A percentile compares a stretch with the other conserved stretches of the same genome.
Evolutionary conservation across 2,329 filamentous ascomycete species (phyloP).

Genomic region (Orbilia oligospora): DNA sequence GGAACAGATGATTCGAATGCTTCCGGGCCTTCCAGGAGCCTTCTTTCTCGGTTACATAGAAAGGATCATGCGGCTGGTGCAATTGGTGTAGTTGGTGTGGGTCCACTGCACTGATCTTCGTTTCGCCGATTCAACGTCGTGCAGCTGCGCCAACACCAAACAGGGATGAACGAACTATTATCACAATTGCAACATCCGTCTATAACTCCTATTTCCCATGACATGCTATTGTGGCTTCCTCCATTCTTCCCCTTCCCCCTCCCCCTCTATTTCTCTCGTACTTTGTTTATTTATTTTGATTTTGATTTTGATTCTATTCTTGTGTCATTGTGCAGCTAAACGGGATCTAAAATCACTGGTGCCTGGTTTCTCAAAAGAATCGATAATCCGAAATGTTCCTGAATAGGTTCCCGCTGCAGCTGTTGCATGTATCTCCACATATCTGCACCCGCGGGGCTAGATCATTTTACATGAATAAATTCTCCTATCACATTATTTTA

Average conservation of each 20-base stretch:
- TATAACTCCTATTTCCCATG: conserved; percentile 8
- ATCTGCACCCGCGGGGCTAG: conserved; percentile 5
- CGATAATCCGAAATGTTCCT: conserved; percentile 34
- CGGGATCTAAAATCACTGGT: conserved; percentile 7
- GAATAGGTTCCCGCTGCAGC: conserved; percentile 14
- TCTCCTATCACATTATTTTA: background rate
- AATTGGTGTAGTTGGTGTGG: no score
- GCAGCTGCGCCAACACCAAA: conserved; percentile 50
- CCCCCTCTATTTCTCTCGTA: background rate
- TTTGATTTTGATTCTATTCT: conserved; percentile 9
- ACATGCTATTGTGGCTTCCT: conserved; percentile 28
- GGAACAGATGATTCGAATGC: conserved; percentile 14
- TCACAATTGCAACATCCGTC: conserved; percentile 27
- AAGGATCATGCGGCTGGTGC: conserved; percentile 15
- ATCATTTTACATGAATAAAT: background rate
- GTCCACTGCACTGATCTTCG: conserved; percentile 43
- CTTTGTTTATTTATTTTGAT: background rate
- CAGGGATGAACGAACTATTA: conserved; percentile 51
- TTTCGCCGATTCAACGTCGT: conserved; percentile 57
- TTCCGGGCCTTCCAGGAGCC: conserved; percentile 55
- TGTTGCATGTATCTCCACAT: background rate
- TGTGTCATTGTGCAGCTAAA: conserved; percentile 15
- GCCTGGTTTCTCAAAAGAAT: conserved; percentile 31
- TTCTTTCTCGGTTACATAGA: conserved; percentile 49
- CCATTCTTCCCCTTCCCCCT: background rate